phyloP scores from a whole-genome alignment of 1,284 basidiomycete species.

The Sporisorium exsertum region DNA sequence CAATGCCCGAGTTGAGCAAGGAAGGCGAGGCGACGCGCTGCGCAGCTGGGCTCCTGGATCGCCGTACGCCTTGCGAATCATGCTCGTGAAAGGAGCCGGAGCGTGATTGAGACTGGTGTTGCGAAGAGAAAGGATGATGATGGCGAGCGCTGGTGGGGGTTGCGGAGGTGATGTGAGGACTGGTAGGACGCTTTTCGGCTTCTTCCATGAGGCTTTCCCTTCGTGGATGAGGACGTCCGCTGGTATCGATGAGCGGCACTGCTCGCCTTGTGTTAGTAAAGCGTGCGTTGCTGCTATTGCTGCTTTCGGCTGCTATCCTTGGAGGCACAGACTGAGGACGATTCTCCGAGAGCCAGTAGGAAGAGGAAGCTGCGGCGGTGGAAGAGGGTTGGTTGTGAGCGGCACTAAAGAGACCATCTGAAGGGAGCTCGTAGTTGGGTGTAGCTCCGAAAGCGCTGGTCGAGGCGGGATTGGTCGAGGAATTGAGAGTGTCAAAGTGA shows the following conservation, averaged over 20 bases:
- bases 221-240: slow-evolving; percentile 25
- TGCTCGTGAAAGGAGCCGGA: slow-evolving; percentile 33
- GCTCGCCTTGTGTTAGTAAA: slow-evolving; percentile 21
- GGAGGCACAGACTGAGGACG: slow-evolving; percentile 48
- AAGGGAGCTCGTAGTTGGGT: slow-evolving; percentile 49
- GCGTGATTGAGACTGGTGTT: slow-evolving; percentile 17
- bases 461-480: slow-evolving; percentile 15
- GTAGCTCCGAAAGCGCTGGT: slow-evolving; percentile 32
- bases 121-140: slow-evolving; percentile 21
- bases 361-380: slow-evolving; percentile 12
- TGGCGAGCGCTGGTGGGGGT: slow-evolving; percentile 50
- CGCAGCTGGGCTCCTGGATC: slow-evolving; percentile 17
- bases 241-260: slow-evolving; percentile 43
- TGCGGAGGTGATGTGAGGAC: slow-evolving; percentile 55
- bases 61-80: slow-evolving; percentile 19
- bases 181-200: slow-evolving; percentile 50
- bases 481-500: slow-evolving; percentile 22
- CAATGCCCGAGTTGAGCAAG: slow-evolving; percentile 43
- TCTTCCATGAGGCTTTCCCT: slow-evolving; percentile 40
- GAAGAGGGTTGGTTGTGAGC: slow-evolving; percentile 8
- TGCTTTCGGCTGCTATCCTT: slow-evolving; percentile 23
- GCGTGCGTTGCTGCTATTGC: slow-evolving; percentile 10
- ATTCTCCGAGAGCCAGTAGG: slow-evolving; percentile 30
- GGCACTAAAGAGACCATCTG: slow-evolving; percentile 36
- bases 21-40: slow-evolving; percentile 42